phyloP scores from a whole-genome alignment of 2,329 filamentous ascomycete genomes.

The Fusarium sp. region DNA sequence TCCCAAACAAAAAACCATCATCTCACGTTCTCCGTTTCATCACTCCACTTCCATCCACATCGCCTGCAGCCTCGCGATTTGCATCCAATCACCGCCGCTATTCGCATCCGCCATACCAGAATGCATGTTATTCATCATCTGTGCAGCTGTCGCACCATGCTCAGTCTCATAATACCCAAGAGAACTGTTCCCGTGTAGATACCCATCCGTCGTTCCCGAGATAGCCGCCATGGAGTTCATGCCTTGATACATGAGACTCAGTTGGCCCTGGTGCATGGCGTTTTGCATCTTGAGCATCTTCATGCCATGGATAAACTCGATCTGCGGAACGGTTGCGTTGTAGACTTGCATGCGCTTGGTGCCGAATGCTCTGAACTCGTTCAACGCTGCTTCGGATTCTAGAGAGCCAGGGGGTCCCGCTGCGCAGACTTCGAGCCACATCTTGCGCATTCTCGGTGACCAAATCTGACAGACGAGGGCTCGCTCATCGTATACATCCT shows the following conservation, averaged over 20 bases:
- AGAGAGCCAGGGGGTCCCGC: conserved; percentile 42
- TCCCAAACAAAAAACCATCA: not conserved
- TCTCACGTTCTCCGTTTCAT: not conserved
- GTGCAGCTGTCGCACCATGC: conserved; percentile 49
- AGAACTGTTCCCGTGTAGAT: conserved; percentile 50
- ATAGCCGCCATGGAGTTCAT: conserved; percentile 46
- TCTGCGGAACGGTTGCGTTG: conserved; percentile 45
- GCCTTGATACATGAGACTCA: conserved; percentile 51
- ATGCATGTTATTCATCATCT: conserved; percentile 50
- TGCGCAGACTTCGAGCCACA: conserved; percentile 47
- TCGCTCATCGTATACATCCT: conserved; percentile 39
- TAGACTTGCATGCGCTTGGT: conserved; percentile 46
- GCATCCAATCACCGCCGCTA: conserved; percentile 42
- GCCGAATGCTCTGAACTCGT: conserved; percentile 45
- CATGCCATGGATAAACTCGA: conserved; percentile 45
- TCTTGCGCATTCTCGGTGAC: conserved; percentile 53
- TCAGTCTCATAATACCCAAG: conserved; percentile 53
- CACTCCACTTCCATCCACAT: conserved; percentile 51
- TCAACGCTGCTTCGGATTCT: conserved; percentile 41
- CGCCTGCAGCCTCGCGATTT: conserved; percentile 41
- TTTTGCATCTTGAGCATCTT: conserved; percentile 48
- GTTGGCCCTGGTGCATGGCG: conserved; percentile 49
- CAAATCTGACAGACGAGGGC: conserved; percentile 52
- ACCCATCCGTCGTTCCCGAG: conserved; percentile 44
- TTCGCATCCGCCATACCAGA: conserved; percentile 46